Base-by-base conservation (phyloP, 192 early-diverging fungal species). In the Backusella macrospora region DNA sequence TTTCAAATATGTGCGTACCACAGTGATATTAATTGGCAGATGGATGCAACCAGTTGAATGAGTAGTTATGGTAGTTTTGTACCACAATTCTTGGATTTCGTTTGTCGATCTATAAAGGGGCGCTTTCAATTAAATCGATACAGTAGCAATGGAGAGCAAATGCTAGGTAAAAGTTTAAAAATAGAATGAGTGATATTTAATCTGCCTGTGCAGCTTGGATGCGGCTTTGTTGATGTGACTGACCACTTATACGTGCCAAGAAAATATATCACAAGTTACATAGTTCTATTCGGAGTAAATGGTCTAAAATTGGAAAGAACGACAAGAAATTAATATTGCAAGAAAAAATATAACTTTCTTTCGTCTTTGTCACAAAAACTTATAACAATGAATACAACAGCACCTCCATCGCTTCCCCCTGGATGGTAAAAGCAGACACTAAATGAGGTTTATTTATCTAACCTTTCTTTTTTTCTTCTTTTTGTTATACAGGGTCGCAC, bases 381-480 rank as follows among this genome's bases (percentile, higher is more conserved):
- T 26, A 13, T 23, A 55, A 55, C 26, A 68, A 72, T 72, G 71
- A 72, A 63, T 46, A 23, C 47, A 14, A 46, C 62, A 48, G 62
- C 69, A 39, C 68, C 74, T 23, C 68, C 55, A 26, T 59, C 52
- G 43, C 69, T 76, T 55, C 75, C 75, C 2, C 42, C 68, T n/a
- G 75, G 75, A 70, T 76, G 75, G 75, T 76, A 76, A 26, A 12
- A 37, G 13, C 29, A 26, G 52, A 1, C 18, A 21, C 26, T 0
- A 26, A 59, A 13, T 12, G 21, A 10, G 6, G 7, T 26, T 59
- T 26, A 13, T 44, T 18, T 59, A 26, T 26, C 52, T 23, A 59
- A 59, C 52, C 26, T 23, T 23, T 7, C 64, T 29, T 0, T 10
- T 16, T 4, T 70, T 29, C 0, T 10, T 16, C 1, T 70, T 43